A percentile compares a stretch with the other conserved stretches of the same genome.
Evolutionary conservation across 2,329 filamentous ascomycete species (phyloP).

Genomic region (Pezicula radicicola): DNA sequence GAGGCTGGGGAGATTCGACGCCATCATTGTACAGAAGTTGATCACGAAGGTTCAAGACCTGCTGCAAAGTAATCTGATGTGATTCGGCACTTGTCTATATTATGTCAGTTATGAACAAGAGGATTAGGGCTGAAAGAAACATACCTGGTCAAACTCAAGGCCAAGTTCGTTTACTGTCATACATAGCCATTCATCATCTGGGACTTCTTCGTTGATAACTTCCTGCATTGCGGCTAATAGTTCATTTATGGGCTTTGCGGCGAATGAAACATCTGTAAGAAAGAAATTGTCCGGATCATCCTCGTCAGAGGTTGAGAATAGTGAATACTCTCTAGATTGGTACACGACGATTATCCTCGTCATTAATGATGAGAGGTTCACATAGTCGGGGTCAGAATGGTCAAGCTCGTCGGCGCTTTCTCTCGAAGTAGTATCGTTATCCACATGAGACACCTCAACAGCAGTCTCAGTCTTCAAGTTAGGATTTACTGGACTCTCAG

Average conservation of each 20-base stretch:
- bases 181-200: slow-evolving; percentile 53
- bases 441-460: no score
- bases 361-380: slow-evolving; percentile 24
- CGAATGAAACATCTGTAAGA: slow-evolving; percentile 51
- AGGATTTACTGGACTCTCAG: no score
- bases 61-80: slow-evolving; percentile 46
- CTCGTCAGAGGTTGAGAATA: slow-evolving; percentile 53
- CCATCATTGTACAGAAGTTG: slow-evolving; percentile 58
- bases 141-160: slow-evolving; percentile 55
- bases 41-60: slow-evolving; percentile 58
- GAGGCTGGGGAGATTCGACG: slow-evolving; percentile 44
- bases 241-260: slow-evolving; percentile 47
- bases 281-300: slow-evolving; percentile 53
- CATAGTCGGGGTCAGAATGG: background rate
- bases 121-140: slow-evolving; percentile 17
- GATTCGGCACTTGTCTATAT: slow-evolving; percentile 45
- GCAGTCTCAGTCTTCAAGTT: no score
- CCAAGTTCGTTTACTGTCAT: slow-evolving; percentile 52
- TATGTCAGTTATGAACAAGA: slow-evolving; percentile 23
- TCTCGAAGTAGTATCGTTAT: background rate
- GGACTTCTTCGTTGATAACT: slow-evolving; percentile 51
- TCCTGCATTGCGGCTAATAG: slow-evolving; percentile 54
- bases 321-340: slow-evolving; percentile 49
- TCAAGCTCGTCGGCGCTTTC: background rate
- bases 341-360: slow-evolving; percentile 48